phyloP scores from a whole-genome alignment of 1,139 yeast species.

The Meyerozyma athensensis region DNA sequence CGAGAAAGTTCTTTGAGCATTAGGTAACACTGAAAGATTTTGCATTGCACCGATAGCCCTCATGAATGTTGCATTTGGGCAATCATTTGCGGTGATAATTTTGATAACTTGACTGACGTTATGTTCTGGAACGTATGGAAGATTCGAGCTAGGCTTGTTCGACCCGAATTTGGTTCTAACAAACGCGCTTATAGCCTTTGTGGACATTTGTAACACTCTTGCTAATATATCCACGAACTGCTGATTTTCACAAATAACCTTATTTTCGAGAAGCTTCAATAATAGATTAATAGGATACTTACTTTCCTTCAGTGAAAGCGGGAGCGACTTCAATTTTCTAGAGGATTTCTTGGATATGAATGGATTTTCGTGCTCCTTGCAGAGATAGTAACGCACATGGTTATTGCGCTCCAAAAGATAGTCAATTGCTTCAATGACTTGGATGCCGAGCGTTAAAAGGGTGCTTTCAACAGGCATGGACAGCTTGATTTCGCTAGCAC shows the following conservation, averaged over 20 bases:
- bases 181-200: constrained; percentile 61
- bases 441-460: constrained; percentile 69
- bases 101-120: constrained; percentile 62
- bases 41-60: constrained; percentile 83
- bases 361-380: constrained; percentile 75
- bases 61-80: constrained; percentile 81
- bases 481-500: constrained; percentile 5
- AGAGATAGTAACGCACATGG: constrained; percentile 68
- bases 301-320: constrained; percentile 29
- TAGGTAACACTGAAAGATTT: constrained; percentile 58
- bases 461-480: constrained; percentile 50
- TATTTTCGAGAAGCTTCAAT: constrained; percentile 57
- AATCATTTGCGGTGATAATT: constrained; percentile 77
- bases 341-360: constrained; percentile 43
- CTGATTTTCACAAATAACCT: constrained; percentile 64
- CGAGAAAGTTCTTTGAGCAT: constrained; percentile 64
- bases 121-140: constrained; percentile 64
- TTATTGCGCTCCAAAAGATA: constrained; percentile 65
- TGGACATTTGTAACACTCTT: constrained; percentile 68
- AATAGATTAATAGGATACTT: constrained; percentile 72
- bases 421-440: constrained; percentile 71
- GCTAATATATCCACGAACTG: constrained; percentile 75
- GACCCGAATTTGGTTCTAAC: constrained; percentile 22
- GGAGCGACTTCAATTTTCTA: constrained; percentile 29
- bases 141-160: constrained; percentile 29